These are phyloP conservation scores for Auriscalpium microsporum DNA, from an alignment of 768 basidiomycete species.

Conservation along the genomic window DNA sequence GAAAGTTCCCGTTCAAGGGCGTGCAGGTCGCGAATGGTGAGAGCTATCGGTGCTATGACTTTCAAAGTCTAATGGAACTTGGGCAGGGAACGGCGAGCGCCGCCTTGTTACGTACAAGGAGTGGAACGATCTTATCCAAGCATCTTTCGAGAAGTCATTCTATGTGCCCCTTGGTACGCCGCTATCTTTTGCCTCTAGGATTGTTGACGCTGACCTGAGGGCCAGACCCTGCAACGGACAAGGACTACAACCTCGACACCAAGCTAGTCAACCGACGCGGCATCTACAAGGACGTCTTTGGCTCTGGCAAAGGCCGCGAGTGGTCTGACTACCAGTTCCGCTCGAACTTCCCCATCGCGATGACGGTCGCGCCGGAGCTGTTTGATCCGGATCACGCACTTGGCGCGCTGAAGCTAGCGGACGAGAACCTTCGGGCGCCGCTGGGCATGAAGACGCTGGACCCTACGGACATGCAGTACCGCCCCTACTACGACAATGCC, in stretches of 20 bases:
- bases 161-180: slow-evolving; percentile 74
- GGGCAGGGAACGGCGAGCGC: slow-evolving; percentile 58
- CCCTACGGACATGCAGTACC: slow-evolving; percentile 79
- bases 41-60: not conserved
- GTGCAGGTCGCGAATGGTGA: slow-evolving; percentile 62
- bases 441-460: slow-evolving; percentile 97
- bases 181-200: not conserved
- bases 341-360: slow-evolving; percentile 90
- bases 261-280: slow-evolving; percentile 79
- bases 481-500: slow-evolving; percentile 86
- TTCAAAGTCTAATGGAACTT: slow-evolving; percentile 1
- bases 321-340: slow-evolving; percentile 98
- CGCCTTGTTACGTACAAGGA: slow-evolving; percentile 78
- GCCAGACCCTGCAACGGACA: slow-evolving; percentile 65
- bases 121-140: slow-evolving; percentile 80
- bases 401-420: slow-evolving; percentile 70
- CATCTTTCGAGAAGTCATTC: slow-evolving; percentile 84
- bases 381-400: slow-evolving; percentile 79
- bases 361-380: slow-evolving; percentile 94
- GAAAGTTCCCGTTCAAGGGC: slow-evolving; percentile 84
- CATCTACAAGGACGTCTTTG: slow-evolving; percentile 97
- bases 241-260: slow-evolving; percentile 59
- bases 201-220: not conserved
- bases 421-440: slow-evolving; percentile 73
- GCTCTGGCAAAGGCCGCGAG: slow-evolving; percentile 78